Evolutionary conservation across 139 green algal genomes (phyloP).

Genomic region (Volvox africanus): DNA sequence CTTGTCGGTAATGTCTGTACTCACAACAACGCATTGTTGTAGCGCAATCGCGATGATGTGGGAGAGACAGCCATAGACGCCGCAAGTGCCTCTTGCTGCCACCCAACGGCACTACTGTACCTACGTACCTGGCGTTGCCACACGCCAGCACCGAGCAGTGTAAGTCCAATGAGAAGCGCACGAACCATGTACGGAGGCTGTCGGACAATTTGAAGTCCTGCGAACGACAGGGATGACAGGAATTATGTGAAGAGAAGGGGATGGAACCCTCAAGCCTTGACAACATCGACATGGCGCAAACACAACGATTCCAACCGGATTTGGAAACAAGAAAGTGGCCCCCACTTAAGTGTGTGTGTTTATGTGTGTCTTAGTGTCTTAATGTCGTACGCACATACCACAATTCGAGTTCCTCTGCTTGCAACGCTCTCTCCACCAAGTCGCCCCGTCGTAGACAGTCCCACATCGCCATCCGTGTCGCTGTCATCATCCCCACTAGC

Average conservation of each 20-base stretch:
- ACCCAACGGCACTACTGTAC: no score
- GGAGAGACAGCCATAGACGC: no score
- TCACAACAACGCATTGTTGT: no score
- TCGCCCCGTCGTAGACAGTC: not conserved
- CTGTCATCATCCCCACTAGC: not conserved
- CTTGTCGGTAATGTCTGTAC: no score
- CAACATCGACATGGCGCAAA: not conserved
- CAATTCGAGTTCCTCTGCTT: not conserved
- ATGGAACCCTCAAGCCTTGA: not conserved
- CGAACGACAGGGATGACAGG: not conserved
- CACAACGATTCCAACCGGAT: not conserved
- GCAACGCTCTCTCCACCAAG: conserved; percentile 26
- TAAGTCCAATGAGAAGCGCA: conserved; percentile 77
- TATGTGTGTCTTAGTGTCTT: no score
- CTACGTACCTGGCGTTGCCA: conserved; percentile 63
- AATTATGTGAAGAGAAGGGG: not conserved
- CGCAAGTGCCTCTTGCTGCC: no score
- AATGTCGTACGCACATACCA: not conserved
- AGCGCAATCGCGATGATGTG: no score
- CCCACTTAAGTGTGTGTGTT: no score
- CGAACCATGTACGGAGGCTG: conserved; percentile 74
- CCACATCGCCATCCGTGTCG: conserved; percentile 9
- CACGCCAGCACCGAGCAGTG: conserved; percentile 66
- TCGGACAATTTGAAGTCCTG: conserved; percentile 73
- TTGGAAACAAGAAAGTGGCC: no score